These are phyloP conservation scores for Barnettozyma californica DNA, from an alignment of 805 yeast genomes.

Conservation along the genomic window DNA sequence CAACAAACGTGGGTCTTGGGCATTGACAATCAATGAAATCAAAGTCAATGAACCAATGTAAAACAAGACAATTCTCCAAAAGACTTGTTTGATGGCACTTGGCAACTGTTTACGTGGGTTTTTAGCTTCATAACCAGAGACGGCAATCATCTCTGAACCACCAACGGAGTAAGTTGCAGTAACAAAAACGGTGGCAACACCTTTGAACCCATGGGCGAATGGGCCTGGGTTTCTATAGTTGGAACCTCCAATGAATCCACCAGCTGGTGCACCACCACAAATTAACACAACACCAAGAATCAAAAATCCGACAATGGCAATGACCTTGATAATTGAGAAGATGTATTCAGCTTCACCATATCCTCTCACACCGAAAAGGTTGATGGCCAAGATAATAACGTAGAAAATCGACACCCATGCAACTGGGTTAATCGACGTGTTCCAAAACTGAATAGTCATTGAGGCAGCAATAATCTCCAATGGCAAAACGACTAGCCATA, in stretches of 20 bases:
- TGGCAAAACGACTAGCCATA: constrained; percentile 48
- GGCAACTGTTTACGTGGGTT: constrained; percentile 46
- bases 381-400: constrained; percentile 41
- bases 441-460: constrained; percentile 49
- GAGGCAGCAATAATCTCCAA: constrained; percentile 50
- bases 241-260: constrained; percentile 39
- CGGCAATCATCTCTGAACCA: constrained; percentile 48
- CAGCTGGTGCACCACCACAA: constrained; percentile 44
- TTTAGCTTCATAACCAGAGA: constrained; percentile 45
- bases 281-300: constrained; percentile 46
- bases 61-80: constrained; percentile 48
- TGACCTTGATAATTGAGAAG: constrained; percentile 43
- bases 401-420: constrained; percentile 49
- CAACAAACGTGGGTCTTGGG: constrained; percentile 31
- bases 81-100: constrained; percentile 48
- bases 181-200: constrained; percentile 48
- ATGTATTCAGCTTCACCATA: constrained; percentile 52
- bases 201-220: constrained; percentile 52
- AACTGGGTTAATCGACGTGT: constrained; percentile 38
- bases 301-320: constrained; percentile 47
- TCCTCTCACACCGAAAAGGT: constrained; percentile 49
- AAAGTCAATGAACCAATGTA: constrained; percentile 40
- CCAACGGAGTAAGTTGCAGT: constrained; percentile 52
- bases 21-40: constrained; percentile 44
- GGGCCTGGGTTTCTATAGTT: constrained; percentile 58